Evolutionary conservation across 2,329 filamentous ascomycete species (phyloP).

Genomic region (Penicillium frequentans): DNA sequence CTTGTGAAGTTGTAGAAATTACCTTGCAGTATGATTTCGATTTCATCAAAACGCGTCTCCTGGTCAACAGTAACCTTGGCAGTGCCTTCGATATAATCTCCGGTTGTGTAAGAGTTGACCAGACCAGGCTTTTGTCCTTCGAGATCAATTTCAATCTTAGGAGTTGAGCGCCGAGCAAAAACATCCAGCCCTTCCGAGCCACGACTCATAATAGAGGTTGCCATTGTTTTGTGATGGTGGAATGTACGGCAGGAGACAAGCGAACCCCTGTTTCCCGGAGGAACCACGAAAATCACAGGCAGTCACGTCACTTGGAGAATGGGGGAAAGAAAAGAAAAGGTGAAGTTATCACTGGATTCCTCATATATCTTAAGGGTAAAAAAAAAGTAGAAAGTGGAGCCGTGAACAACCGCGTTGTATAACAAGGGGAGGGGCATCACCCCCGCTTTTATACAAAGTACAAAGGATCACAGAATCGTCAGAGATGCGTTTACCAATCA

Average conservation of each 20-base stretch:
- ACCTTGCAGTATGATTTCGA: slow-evolving; percentile 61
- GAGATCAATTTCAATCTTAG: slow-evolving; percentile 33
- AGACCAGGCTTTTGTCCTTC: slow-evolving; percentile 33
- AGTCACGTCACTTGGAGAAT: neutral
- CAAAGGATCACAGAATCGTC: neutral
- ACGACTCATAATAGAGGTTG: slow-evolving; percentile 27
- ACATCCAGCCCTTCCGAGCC: slow-evolving; percentile 29
- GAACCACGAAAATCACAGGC: no score
- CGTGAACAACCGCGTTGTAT: slow-evolving; percentile 22
- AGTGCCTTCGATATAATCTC: slow-evolving; percentile 58
- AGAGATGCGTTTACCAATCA: neutral
- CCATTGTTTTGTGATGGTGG: neutral
- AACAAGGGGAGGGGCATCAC: neutral
- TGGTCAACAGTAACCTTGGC: slow-evolving; percentile 51
- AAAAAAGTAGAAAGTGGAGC: slow-evolving; percentile 23
- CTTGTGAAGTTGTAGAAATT: neutral
- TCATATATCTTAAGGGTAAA: neutral
- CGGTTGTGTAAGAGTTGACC: slow-evolving; percentile 55
- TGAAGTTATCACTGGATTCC: neutral
- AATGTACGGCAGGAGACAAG: neutral
- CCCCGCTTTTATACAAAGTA: neutral
- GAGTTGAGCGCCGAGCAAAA: slow-evolving; percentile 28
- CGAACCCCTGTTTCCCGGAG: neutral
- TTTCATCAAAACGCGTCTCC: slow-evolving; percentile 58
- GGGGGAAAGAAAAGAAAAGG: neutral